Base-by-base conservation (phyloP, 805 yeast genomes). In the Nakazawaea ernobii region DNA sequence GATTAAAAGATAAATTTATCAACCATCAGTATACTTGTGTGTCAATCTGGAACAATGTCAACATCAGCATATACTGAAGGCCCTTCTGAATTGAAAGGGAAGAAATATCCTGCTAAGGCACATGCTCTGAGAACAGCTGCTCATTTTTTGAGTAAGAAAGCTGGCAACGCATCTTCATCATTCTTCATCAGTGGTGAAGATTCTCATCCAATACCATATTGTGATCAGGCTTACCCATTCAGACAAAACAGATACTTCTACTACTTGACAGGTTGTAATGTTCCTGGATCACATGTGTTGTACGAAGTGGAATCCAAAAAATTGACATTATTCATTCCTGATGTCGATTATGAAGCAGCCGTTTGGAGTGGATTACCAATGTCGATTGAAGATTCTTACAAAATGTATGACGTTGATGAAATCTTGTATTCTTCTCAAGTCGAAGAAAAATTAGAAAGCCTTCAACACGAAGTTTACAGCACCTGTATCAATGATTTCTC, bases 321-420 rank as follows among this genome's bases (percentile, higher is more conserved):
- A 45, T 70, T 89, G 51, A 79, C 82, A 0, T 68, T 92, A 26
- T 92, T 85, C 59, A 70, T 94, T 44, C 97, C 98, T 1, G 77
- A 85, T 45, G 73, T 92, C 35, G 96, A 90, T 59, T 67, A 75
- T 38, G 98, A 94, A 39, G 97, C 88, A 60, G 85, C 92, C 37
- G 85, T 94, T 89, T 92, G 99, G 99, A 83, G 94, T 49, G 99
- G 99, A 0, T 59, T 84, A 65, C 99, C 99, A 5, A 53, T 88
- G 45, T 68, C 79, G 35, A 53, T 73, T 3, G 82, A 83, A 41
- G 82, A 84, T 15, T 97, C 97, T 0, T 46, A 63, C 42, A 60
- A 69, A 17, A 73, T 71, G 51, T 92, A 67, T 55, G 96, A 92
- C 58, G 91, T 89, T 29, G 98, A 94, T 62, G 84, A 79, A 38